Evolutionary conservation across 441 rosid species (phyloP).

Genomic region (Raphanus hybrid): DNA sequence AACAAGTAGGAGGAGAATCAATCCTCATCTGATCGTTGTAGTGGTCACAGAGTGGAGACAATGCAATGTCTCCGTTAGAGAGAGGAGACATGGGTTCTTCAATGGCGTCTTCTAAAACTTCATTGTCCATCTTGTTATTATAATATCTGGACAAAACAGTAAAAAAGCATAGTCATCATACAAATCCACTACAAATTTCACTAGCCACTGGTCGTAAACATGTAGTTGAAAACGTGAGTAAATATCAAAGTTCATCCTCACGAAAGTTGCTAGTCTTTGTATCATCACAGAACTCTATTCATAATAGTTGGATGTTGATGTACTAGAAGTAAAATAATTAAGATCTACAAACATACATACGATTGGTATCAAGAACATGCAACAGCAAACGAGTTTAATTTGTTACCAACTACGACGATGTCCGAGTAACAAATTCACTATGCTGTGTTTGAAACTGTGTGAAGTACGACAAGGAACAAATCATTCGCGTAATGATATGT

Average conservation of each 20-base stretch:
- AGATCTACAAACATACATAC: background rate
- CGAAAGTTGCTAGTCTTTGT: too few relatives aligned
- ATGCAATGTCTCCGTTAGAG: constrained; percentile 15
- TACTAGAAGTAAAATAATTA: background rate
- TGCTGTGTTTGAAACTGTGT: background rate
- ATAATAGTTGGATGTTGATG: too few relatives aligned
- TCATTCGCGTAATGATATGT: background rate
- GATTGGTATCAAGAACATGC: background rate
- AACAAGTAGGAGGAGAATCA: constrained; percentile 24
- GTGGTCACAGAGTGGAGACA: constrained; percentile 27
- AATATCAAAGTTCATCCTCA: too few relatives aligned
- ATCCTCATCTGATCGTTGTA: constrained; percentile 30
- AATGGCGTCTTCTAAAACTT: constrained; percentile 5
- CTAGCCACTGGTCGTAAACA: background rate
- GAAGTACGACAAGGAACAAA: background rate
- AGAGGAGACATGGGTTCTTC: constrained; percentile 30
- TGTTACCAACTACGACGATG: too few relatives aligned
- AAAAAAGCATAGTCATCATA: constrained; percentile 9
- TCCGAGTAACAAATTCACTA: background rate
- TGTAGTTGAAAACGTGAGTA: too few relatives aligned
- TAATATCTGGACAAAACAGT: constrained; percentile 8
- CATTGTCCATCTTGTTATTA: constrained; percentile 24
- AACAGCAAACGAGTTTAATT: too few relatives aligned
- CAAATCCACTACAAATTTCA: background rate
- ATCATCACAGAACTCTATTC: too few relatives aligned